Percentiles rank a stretch among this genome's conserved stretches.
These are phyloP conservation scores for Aspergillus oerlinghausenensis DNA, from an alignment of 2,329 filamentous ascomycete species.

Conservation along the genomic window DNA sequence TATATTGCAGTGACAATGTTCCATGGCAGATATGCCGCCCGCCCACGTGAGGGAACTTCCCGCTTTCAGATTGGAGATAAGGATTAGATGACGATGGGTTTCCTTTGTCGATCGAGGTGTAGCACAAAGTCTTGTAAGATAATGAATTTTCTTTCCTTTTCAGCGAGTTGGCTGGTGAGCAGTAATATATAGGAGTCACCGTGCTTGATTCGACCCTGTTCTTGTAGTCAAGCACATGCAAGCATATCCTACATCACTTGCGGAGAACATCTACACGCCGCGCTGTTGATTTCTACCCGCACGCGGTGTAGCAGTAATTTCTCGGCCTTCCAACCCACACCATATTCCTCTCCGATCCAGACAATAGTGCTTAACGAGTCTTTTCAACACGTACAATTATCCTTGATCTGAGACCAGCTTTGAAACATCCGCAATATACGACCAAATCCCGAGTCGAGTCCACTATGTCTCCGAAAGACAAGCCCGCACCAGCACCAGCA, in stretches of 20 bases:
- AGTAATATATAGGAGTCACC: background rate
- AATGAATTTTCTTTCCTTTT: background rate
- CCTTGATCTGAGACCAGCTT: background rate
- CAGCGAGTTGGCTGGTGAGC: background rate
- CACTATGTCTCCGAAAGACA: constrained; percentile 82
- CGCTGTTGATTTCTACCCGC: background rate
- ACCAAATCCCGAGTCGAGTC: background rate
- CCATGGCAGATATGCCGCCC: constrained; percentile 8
- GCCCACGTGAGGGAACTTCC: constrained; percentile 9
- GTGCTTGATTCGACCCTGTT: background rate
- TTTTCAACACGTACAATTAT: background rate
- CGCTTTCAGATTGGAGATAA: background rate
- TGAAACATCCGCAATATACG: background rate
- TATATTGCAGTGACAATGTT: constrained; percentile 1
- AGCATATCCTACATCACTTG: background rate
- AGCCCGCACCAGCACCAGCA: constrained; percentile 59
- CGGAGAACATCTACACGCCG: background rate
- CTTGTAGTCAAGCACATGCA: background rate
- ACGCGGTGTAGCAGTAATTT: background rate
- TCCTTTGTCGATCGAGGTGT: background rate
- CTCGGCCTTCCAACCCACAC: background rate
- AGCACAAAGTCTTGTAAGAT: background rate
- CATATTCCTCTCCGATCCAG: background rate
- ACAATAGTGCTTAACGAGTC: background rate
- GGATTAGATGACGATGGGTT: background rate